Evolutionary conservation across 2,329 filamentous ascomycete genomes (phyloP).

Genomic region (Colletotrichum eremochloae): DNA sequence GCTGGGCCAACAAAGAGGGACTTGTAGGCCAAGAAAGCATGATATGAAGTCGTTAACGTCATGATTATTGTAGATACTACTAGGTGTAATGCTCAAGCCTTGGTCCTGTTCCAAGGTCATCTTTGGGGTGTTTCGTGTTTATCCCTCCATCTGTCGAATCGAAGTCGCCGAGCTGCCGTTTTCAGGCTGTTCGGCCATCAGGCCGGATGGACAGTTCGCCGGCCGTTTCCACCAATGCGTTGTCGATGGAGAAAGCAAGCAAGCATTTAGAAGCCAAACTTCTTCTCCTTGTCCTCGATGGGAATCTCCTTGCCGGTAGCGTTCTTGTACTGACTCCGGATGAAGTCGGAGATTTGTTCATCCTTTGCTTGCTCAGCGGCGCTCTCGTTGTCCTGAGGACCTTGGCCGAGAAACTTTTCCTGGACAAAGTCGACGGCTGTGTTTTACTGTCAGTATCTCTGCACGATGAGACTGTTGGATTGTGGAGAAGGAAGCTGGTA

Average conservation of each 20-base stretch:
- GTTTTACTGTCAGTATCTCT: slow-evolving; percentile 3
- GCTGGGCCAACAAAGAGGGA: neutral
- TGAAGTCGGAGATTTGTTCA: slow-evolving; percentile 80
- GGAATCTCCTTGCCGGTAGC: slow-evolving; percentile 77
- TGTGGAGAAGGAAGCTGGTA: slow-evolving; percentile 49
- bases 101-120: slow-evolving; percentile 19
- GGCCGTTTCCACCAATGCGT: neutral
- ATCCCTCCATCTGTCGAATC: neutral
- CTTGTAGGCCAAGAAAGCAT: neutral
- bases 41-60: slow-evolving; percentile 14
- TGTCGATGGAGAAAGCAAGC: neutral
- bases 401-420: slow-evolving; percentile 78
- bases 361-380: slow-evolving; percentile 88
- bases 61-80: slow-evolving; percentile 7
- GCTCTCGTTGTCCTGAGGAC: slow-evolving; percentile 78
- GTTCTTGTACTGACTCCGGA: slow-evolving; percentile 78
- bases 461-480: neutral
- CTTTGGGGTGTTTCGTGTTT: neutral
- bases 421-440: slow-evolving; percentile 83
- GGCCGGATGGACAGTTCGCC: neutral
- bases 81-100: slow-evolving; percentile 16
- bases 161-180: slow-evolving; percentile 7
- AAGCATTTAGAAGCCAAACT: slow-evolving; percentile 30
- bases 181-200: slow-evolving; percentile 11
- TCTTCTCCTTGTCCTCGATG: slow-evolving; percentile 69